phyloP scores from a whole-genome alignment of 768 basidiomycete genomes.

The Piloderma croceum region DNA sequence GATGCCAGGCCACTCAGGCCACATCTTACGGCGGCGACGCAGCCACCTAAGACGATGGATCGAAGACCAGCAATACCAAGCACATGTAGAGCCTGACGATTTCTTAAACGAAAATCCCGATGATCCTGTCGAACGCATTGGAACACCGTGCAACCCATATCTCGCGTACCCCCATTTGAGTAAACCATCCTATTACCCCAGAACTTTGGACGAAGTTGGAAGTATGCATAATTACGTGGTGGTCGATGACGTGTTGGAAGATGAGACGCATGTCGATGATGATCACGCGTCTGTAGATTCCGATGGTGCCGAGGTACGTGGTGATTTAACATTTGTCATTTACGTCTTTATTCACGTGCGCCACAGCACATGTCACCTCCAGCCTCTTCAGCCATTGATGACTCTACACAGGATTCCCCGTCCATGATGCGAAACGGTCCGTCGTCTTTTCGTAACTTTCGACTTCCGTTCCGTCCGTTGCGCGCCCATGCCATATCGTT shows the following conservation, averaged over 20 bases:
- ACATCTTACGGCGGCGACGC: conserved; percentile 30
- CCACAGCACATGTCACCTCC: no score
- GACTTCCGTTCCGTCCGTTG: conserved; percentile 38
- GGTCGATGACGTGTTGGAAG: conserved; percentile 35
- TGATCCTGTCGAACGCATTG: conserved; percentile 15
- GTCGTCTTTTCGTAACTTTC: conserved; percentile 37
- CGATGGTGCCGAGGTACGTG: conserved; percentile 22
- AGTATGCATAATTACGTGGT: no score
- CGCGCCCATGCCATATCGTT: conserved; percentile 34
- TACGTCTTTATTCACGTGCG: no score
- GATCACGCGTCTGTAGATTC: conserved; percentile 17
- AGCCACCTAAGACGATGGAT: conserved; percentile 43
- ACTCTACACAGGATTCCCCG: no score
- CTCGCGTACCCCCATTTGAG: conserved; percentile 36
- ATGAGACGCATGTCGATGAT: no score
- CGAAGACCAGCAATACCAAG: conserved; percentile 31
- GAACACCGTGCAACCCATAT: conserved; percentile 33
- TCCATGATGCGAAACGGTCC: no score
- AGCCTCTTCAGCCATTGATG: no score
- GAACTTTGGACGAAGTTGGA: no score
- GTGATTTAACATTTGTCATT: no score
- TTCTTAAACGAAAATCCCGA: conserved; percentile 16
- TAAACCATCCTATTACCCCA: no score
- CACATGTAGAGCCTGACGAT: conserved; percentile 8
- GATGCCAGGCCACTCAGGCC: no score